Conservation (phyloP, 768 basidiomycete genomes). For the Gloeopeniophorella convolvens region DNA sequence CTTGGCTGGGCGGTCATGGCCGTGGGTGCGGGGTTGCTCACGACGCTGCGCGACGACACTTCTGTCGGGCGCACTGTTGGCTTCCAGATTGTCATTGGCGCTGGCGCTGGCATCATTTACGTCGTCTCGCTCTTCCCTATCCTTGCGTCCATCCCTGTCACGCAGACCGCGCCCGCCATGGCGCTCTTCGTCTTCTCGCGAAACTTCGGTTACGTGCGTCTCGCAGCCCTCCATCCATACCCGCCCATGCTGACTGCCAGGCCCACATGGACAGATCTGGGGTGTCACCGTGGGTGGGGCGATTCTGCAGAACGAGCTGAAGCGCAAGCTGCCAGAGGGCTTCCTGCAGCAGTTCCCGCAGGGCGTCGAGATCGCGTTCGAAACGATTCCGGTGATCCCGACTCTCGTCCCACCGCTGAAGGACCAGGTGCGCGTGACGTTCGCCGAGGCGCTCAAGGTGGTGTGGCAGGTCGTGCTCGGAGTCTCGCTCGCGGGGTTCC, state of each 20-base stretch:
- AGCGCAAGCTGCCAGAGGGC: slow-evolving; percentile 24
- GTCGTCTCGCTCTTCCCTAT: slow-evolving; percentile 30
- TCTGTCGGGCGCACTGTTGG: not conserved
- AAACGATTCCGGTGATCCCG: slow-evolving; percentile 27
- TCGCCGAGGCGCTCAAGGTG: slow-evolving; percentile 23
- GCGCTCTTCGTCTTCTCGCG: slow-evolving; percentile 27
- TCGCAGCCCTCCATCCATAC: no score
- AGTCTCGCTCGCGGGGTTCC: slow-evolving; percentile 25
- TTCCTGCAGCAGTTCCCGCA: slow-evolving; percentile 25
- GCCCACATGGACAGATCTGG: slow-evolving; percentile 24
- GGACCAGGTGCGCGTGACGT: slow-evolving; percentile 25
- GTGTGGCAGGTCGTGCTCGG: slow-evolving; percentile 31
- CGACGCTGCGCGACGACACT: not conserved
- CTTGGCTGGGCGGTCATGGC: slow-evolving; percentile 27
- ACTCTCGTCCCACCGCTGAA: slow-evolving; percentile 21
- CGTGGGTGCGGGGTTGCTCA: not conserved
- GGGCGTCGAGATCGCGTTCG: slow-evolving; percentile 23
- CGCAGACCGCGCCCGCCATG: slow-evolving; percentile 29
- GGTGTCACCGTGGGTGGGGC: slow-evolving; percentile 34
- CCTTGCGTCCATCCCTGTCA: slow-evolving; percentile 30
- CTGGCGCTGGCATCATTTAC: slow-evolving; percentile 12
- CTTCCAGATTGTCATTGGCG: not conserved
- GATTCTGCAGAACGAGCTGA: slow-evolving; percentile 34
- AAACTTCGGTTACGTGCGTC: slow-evolving; percentile 16
- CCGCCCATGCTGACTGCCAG: not conserved